These are phyloP conservation scores for Blepharisma japonicum DNA, from an alignment of 73 alveolate genomes.

Conservation along the genomic window DNA sequence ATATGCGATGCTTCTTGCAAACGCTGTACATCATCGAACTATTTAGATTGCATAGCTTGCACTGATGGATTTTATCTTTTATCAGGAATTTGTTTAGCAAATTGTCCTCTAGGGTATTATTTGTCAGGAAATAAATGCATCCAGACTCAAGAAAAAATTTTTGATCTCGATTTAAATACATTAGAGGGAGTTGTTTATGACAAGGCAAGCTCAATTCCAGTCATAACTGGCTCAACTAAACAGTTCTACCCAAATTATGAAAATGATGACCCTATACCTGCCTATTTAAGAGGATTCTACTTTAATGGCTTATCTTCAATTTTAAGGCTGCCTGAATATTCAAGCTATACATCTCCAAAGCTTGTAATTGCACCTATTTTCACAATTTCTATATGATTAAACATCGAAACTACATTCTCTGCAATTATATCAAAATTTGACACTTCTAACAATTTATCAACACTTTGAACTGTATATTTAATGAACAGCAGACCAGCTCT, in stretches of 20 bases:
- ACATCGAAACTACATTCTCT: too few relatives aligned
- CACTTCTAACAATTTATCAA: too few relatives aligned
- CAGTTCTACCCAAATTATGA: conserved; percentile 16
- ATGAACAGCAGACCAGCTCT: too few relatives aligned
- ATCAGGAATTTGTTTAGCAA: not conserved
- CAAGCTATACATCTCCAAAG: too few relatives aligned
- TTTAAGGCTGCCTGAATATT: too few relatives aligned
- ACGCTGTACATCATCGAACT: not conserved
- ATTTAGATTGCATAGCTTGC: not conserved
- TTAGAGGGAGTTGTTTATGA: too few relatives aligned
- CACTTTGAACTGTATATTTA: too few relatives aligned
- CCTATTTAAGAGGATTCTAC: not conserved
- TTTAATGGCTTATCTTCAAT: not conserved
- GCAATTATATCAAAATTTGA: too few relatives aligned
- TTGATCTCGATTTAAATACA: too few relatives aligned
- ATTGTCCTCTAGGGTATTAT: not conserved
- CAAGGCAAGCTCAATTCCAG: not conserved
- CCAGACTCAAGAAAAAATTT: too few relatives aligned
- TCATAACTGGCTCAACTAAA: not conserved
- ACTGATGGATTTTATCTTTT: not conserved
- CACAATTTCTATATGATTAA: too few relatives aligned
- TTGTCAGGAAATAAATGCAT: not conserved
- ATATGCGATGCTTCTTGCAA: not conserved
- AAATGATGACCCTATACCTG: not conserved
- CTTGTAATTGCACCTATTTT: too few relatives aligned